Conservation (phyloP, 345 rosid species). For the Ailanthus altissimus region DNA sequence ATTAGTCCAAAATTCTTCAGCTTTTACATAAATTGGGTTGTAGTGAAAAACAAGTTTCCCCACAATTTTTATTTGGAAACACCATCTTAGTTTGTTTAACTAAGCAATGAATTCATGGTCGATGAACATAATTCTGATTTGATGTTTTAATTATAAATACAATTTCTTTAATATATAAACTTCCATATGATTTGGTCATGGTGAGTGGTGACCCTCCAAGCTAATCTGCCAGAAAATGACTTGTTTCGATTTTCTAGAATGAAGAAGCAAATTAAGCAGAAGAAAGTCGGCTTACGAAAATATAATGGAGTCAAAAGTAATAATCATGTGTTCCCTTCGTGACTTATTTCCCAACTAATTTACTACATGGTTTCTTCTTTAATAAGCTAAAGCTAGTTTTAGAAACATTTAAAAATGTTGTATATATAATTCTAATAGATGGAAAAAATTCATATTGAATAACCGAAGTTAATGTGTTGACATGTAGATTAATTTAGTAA, state of each 20-base stretch:
- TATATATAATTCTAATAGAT: too few species aligned
- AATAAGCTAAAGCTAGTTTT: background rate
- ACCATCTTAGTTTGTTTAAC: too few species aligned
- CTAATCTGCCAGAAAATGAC: constrained; percentile 27
- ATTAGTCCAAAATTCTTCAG: background rate
- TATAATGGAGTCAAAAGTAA: background rate
- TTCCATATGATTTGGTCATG: background rate
- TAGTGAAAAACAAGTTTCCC: background rate
- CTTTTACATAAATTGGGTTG: background rate
- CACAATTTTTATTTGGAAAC: constrained; percentile 12
- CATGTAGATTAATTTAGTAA: too few species aligned
- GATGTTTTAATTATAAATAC: background rate
- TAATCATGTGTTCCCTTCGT: background rate
- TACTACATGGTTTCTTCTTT: background rate
- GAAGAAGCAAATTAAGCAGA: background rate
- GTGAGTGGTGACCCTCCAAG: constrained; percentile 9
- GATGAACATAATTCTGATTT: constrained; percentile 13
- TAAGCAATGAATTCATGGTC: background rate
- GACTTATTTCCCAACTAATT: background rate
- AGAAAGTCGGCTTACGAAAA: background rate
- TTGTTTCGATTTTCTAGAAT: too few species aligned
- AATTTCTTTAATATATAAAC: background rate
- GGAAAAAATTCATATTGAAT: too few species aligned
- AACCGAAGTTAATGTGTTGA: too few species aligned
- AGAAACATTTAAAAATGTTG: background rate